Evolutionary conservation across 192 early-diverging fungal genomes (phyloP).

Genomic region (Coemansia sp.): DNA sequence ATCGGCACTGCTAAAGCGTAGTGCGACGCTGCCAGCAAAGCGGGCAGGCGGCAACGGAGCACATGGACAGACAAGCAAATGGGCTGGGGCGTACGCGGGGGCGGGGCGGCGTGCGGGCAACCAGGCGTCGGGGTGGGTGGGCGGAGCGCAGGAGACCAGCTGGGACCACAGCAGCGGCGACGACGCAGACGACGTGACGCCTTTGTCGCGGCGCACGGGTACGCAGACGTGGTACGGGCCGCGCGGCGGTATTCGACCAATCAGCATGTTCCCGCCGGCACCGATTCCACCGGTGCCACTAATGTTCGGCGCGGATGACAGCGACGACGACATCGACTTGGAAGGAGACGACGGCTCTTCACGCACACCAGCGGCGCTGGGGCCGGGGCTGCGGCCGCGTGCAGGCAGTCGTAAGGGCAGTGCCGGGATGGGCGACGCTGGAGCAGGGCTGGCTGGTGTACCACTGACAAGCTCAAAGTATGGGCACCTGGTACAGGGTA

Average conservation of each 20-base stretch:
- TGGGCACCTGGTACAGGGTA: neutral
- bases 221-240: constrained; percentile 53
- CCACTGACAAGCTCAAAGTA: neutral
- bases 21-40: constrained; percentile 44
- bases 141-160: constrained; percentile 23
- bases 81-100: constrained; percentile 33
- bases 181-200: constrained; percentile 16
- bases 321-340: constrained; percentile 63
- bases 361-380: constrained; percentile 38
- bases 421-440: neutral
- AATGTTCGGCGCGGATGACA: constrained; percentile 55
- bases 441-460: neutral
- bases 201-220: constrained; percentile 19
- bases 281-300: constrained; percentile 47
- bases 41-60: constrained; percentile 11
- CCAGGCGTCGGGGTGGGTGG: constrained; percentile 32
- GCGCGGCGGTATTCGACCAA: constrained; percentile 30
- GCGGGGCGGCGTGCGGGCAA: constrained; percentile 3
- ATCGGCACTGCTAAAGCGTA: constrained; percentile 33
- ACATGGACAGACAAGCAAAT: constrained; percentile 27
- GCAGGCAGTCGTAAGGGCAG: constrained; percentile 14
- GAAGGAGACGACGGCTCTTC: constrained; percentile 64
- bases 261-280: constrained; percentile 45
- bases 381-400: constrained; percentile 19
- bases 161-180: constrained; percentile 49